These are phyloP conservation scores for Colletotrichum theobromicola DNA, from an alignment of 2,329 filamentous ascomycete genomes.

Conservation along the genomic window DNA sequence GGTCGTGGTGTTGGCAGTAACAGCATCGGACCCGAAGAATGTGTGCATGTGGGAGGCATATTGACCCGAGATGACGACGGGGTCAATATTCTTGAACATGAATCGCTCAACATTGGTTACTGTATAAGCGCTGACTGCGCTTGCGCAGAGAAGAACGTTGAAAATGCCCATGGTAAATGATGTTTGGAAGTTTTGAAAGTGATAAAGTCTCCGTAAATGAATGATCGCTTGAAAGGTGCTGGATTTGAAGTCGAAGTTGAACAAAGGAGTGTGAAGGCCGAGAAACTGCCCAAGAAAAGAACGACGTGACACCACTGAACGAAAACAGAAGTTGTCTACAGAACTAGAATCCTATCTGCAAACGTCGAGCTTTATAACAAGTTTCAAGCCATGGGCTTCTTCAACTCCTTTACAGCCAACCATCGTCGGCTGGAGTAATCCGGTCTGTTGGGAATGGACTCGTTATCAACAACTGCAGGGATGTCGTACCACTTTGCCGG, in stretches of 20 bases:
- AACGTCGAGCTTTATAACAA: background rate
- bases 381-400: background rate
- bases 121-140: slow-evolving; percentile 2
- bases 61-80: slow-evolving; percentile 32
- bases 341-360: background rate
- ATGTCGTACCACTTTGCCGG: background rate
- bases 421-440: background rate
- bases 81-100: slow-evolving; percentile 38
- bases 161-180: background rate
- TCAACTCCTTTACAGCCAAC: background rate
- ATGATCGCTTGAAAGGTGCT: background rate
- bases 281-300: background rate
- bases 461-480: background rate
- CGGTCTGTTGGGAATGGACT: background rate
- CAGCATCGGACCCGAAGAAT: slow-evolving; percentile 37
- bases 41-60: slow-evolving; percentile 37
- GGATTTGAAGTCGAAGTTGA: background rate
- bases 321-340: background rate
- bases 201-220: background rate
- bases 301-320: background rate
- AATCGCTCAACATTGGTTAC: slow-evolving; percentile 27
- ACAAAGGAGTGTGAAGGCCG: background rate
- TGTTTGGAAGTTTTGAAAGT: accelerated
- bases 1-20: slow-evolving; percentile 32
- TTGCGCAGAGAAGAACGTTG: background rate